Conservation (phyloP, 352 stramenopile species). For the Phytopythium helicoides region DNA sequence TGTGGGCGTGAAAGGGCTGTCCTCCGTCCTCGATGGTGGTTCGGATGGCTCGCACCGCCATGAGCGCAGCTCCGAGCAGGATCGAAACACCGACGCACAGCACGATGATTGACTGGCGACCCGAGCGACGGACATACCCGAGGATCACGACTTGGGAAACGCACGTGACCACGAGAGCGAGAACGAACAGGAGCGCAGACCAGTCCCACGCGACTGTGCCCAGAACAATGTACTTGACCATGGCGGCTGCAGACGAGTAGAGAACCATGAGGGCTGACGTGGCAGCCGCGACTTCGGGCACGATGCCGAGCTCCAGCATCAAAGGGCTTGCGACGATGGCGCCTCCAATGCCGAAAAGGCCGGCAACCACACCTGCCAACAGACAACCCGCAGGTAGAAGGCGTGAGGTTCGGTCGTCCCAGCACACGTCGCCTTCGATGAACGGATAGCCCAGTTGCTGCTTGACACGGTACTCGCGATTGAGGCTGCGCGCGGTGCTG, state of each 20-base stretch:
- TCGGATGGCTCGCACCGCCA: slow-evolving; percentile 42
- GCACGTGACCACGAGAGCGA: slow-evolving; percentile 49
- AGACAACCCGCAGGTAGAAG: slow-evolving; percentile 13
- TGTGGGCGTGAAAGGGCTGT: slow-evolving; percentile 23
- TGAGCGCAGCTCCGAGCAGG: slow-evolving; percentile 32
- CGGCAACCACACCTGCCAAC: slow-evolving; percentile 36
- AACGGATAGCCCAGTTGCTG: slow-evolving; percentile 25
- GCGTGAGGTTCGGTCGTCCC: slow-evolving; percentile 11
- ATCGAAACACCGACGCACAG: slow-evolving; percentile 44
- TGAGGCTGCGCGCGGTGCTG: no score
- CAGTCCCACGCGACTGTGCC: slow-evolving; percentile 49
- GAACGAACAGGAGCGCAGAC: slow-evolving; percentile 22
- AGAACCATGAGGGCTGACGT: slow-evolving; percentile 49
- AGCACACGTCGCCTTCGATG: slow-evolving; percentile 32
- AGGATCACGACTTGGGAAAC: slow-evolving; percentile 47
- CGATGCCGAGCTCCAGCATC: slow-evolving; percentile 56
- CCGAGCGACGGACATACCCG: slow-evolving; percentile 37
- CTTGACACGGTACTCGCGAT: slow-evolving; percentile 14
- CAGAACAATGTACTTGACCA: slow-evolving; percentile 46
- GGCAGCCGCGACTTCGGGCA: slow-evolving; percentile 45
- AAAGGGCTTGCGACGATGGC: slow-evolving; percentile 56
- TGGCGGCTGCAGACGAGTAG: slow-evolving; percentile 41
- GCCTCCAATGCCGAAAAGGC: slow-evolving; percentile 48
- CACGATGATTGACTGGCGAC: slow-evolving; percentile 49
- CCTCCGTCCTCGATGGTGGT: slow-evolving; percentile 34